phyloP scores from a whole-genome alignment of 495 filamentous ascomycete species.

The Cercophora sp. region DNA sequence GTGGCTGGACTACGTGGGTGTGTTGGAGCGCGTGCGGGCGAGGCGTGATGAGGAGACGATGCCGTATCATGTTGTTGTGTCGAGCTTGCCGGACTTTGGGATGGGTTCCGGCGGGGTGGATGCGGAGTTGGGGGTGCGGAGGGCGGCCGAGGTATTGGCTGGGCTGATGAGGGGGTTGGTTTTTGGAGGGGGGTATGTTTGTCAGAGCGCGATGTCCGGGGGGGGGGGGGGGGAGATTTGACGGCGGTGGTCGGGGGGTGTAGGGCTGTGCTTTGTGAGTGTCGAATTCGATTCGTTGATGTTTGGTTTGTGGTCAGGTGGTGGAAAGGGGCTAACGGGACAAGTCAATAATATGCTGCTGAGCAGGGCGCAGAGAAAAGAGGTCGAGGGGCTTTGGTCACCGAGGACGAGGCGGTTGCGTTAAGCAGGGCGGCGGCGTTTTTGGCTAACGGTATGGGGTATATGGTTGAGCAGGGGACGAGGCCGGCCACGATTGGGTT shows the following conservation, averaged over 20 bases:
- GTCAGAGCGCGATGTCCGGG: conserved; percentile 67
- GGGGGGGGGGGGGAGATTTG: conserved; percentile 44
- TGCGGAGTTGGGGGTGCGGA: conserved; percentile 38
- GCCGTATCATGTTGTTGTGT: conserved; percentile 64
- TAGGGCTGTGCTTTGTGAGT: conserved; percentile 40
- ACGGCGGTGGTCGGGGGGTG: conserved; percentile 37
- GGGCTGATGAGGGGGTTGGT: conserved; percentile 57
- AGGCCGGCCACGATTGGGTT: conserved; percentile 59
- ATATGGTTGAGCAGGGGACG: conserved; percentile 56
- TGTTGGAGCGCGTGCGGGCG: conserved; percentile 38
- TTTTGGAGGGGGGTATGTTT: conserved; percentile 57
- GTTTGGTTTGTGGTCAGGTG: neutral
- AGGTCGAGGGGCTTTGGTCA: conserved; percentile 13
- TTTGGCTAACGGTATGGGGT: conserved; percentile 34
- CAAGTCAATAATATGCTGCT: conserved; percentile 29
- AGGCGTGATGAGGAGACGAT: conserved; percentile 53
- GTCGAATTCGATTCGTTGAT: too few species aligned
- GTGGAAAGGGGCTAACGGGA: conserved; percentile 3
- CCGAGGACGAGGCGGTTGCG: conserved; percentile 11
- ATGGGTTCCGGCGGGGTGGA: conserved; percentile 44
- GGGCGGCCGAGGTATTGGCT: conserved; percentile 49
- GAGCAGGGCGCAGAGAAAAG: conserved; percentile 9
- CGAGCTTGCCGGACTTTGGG: conserved; percentile 59
- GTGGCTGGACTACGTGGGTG: conserved; percentile 58
- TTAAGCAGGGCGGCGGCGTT: conserved; percentile 9